Evolutionary conservation across 352 stramenopile species (phyloP), one percentile per base, ranked within the genome.

Genomic region (Globisporangium splendens): DNA sequence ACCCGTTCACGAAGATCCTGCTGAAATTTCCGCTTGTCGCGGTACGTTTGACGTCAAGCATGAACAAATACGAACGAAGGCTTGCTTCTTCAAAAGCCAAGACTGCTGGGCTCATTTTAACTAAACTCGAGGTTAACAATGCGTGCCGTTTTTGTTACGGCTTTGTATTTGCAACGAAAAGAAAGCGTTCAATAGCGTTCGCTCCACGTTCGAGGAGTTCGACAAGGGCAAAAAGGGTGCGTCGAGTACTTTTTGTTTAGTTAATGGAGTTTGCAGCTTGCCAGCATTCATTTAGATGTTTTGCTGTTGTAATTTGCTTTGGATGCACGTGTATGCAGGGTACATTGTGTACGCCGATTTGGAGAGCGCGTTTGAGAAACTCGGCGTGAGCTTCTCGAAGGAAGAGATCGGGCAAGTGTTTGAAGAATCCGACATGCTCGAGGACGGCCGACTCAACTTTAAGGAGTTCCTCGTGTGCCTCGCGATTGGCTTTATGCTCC

Each of bases 391-490:
- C 35, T 91, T 91, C 47, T 88, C 82, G 20, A 65, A 73, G 20
- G 80, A 88, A 28, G 84, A 93, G 52, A 83, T 91, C 51, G 49
- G 70, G 5, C 77, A 92, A 54, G 79, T 90, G 15, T 89, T 91
- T 50, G 63, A 89, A 46, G 86, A 94, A 55, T 91, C 86, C 31
- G 87, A 96, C 56, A 89, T 96, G 78, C 71, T 79, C 54, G 77
- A 93, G 55, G 82, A 87, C 56, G 84, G 84, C 48, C 71, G 70
- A 39, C 75, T 96, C 15, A 89, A 64, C 22, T 96, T 96, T 62
- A 95, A 93, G 53, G 88, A 95, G 65, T 95, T 95, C 43, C 79
- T 96, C 49, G 79, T 92, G 7, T 95, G 84, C 39, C 79, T 96
- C 44, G 86, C 83, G 0, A 91, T 96, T 28, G 83, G 75, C 31